phyloP scores from a whole-genome alignment of 1,284 basidiomycete species.

The Boletus sp. region DNA sequence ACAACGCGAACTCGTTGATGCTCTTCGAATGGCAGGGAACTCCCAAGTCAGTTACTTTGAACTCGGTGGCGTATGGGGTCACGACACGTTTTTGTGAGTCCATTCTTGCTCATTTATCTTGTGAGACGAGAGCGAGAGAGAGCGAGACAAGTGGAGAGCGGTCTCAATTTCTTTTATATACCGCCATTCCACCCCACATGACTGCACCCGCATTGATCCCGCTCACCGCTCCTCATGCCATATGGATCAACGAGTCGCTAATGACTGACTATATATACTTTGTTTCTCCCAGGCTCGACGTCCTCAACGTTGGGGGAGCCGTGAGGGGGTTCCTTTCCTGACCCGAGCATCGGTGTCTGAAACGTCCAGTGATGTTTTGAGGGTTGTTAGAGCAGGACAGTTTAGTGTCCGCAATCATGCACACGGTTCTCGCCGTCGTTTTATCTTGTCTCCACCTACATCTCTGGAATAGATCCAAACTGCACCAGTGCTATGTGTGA shows the following conservation, averaged over 20 bases:
- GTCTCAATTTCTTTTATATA: not conserved
- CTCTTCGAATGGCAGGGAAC: conserved; percentile 89
- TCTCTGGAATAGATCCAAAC: no score
- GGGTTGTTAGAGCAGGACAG: conserved; percentile 1
- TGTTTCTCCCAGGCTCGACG: conserved; percentile 56
- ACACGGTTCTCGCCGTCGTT: not conserved
- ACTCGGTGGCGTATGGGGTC: conserved; percentile 97
- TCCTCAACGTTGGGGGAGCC: conserved; percentile 79
- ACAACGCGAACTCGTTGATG: conserved; percentile 94
- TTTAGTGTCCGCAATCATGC: not conserved
- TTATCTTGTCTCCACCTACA: not conserved
- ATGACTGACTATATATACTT: conserved; percentile 12
- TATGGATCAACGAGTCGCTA: not conserved
- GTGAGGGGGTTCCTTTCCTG: conserved; percentile 72
- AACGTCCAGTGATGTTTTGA: not conserved
- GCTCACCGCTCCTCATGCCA: not conserved
- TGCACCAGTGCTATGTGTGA: no score
- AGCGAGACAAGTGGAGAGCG: not conserved
- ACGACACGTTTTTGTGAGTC: conserved; percentile 89
- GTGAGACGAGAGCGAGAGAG: not conserved
- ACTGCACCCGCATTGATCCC: conserved; percentile 17
- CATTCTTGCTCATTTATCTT: not conserved
- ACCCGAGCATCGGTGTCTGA: conserved; percentile 9
- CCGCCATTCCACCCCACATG: not conserved
- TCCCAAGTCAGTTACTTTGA: conserved; percentile 93